phyloP scores from a whole-genome alignment of 148 eudicot genomes.

The Fagopyrum homotropicum region DNA sequence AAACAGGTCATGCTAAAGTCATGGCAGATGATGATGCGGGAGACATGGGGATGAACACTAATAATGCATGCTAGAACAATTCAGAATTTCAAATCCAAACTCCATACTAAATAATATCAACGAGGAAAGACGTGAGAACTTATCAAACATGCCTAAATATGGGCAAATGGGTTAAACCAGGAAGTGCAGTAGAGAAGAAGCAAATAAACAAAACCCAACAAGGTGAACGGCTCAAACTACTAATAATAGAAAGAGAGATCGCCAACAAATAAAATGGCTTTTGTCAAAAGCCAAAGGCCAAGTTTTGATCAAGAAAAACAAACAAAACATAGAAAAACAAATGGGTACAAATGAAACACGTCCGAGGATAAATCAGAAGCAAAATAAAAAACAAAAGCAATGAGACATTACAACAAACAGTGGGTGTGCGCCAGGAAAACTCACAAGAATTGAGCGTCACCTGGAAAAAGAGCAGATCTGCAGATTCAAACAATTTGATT shows the following conservation, averaged over 20 bases:
- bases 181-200: neutral
- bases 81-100: neutral
- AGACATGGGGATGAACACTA: neutral
- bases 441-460: neutral
- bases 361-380: neutral
- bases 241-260: neutral
- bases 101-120: neutral
- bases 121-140: neutral
- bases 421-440: neutral
- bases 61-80: neutral
- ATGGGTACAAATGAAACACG: conserved; percentile 4
- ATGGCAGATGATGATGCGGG: neutral
- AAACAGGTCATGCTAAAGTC: neutral
- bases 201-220: neutral
- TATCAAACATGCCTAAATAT: neutral
- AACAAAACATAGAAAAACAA: neutral
- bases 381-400: neutral
- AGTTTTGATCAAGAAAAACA: neutral
- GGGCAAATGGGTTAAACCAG: conserved; percentile 1
- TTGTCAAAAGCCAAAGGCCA: neutral
- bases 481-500: neutral
- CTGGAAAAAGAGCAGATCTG: neutral
- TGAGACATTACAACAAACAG: conserved; percentile 4
- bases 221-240: neutral
- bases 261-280: neutral